Percentiles rank a stretch among this genome's conserved stretches.
Conservation (phyloP, 2,329 filamentous ascomycete genomes). For the Plenodomus biglobosus region DNA sequence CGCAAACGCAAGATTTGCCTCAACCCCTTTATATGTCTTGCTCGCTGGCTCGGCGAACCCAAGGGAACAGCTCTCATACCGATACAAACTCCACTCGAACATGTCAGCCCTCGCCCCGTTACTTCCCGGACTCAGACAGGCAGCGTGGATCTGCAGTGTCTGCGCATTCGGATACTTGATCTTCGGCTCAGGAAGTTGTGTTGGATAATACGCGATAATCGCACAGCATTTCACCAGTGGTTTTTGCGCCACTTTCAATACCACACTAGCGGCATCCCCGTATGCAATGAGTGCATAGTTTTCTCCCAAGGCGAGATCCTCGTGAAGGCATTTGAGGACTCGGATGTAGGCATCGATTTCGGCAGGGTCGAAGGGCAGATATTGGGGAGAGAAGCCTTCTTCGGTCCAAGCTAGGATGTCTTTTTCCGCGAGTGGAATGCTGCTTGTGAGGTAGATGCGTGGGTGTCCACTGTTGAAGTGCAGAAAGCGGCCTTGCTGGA, state of each 20-base stretch:
- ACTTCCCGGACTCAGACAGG: slow-evolving; percentile 39
- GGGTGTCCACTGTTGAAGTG: slow-evolving; percentile 42
- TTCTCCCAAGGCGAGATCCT: slow-evolving; percentile 45
- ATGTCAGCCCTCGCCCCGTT: slow-evolving; percentile 32
- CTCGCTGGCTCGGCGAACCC: slow-evolving; percentile 50
- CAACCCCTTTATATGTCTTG: slow-evolving; percentile 44
- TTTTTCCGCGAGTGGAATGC: slow-evolving; percentile 43
- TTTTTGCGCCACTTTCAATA: slow-evolving; percentile 46
- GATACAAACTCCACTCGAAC: slow-evolving; percentile 45
- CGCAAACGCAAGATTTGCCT: slow-evolving; percentile 48
- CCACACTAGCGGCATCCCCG: slow-evolving; percentile 45
- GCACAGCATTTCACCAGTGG: slow-evolving; percentile 46
- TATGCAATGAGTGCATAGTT: slow-evolving; percentile 44
- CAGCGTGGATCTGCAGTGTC: slow-evolving; percentile 46
- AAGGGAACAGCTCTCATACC: slow-evolving; percentile 40
- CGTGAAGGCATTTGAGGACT: slow-evolving; percentile 41
- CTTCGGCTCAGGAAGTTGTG: slow-evolving; percentile 40
- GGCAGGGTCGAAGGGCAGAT: slow-evolving; percentile 38
- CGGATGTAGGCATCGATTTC: slow-evolving; percentile 35
- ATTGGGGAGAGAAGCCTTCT: slow-evolving; percentile 48
- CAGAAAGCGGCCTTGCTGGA: slow-evolving; percentile 37
- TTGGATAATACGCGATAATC: slow-evolving; percentile 49
- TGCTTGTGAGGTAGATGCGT: slow-evolving; percentile 45
- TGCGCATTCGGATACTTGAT: slow-evolving; percentile 44
- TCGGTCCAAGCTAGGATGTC: slow-evolving; percentile 45